Percentiles rank a stretch among this genome's conserved stretches.
Conservation (phyloP, 106 monocot genomes). For the Apostasia shenzhenica region DNA sequence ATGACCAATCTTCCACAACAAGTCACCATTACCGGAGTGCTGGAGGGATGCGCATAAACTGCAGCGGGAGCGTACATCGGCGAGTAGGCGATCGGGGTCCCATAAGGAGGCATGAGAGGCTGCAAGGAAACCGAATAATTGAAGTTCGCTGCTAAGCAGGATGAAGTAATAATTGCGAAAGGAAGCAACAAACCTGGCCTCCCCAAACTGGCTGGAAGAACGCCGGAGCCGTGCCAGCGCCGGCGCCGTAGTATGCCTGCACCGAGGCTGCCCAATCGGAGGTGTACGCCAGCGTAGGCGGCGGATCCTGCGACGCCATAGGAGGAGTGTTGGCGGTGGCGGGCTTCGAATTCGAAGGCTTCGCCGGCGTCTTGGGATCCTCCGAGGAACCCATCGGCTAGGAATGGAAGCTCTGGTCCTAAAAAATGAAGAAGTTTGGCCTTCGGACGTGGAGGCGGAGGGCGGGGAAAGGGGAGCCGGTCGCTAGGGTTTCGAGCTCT, state of each 20-base stretch:
- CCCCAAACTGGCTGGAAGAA: conserved; percentile 19
- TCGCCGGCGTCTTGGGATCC: too few species aligned
- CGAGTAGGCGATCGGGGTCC: conserved; percentile 30
- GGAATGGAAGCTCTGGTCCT: too few species aligned
- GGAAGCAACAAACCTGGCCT: conserved; percentile 5
- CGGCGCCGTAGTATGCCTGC: not conserved
- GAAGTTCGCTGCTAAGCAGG: not conserved
- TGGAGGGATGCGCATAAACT: conserved; percentile 25
- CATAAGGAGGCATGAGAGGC: conserved; percentile 32
- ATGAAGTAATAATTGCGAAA: not conserved
- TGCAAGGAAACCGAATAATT: not conserved
- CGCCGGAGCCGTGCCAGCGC: not conserved
- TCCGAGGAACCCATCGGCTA: too few species aligned
- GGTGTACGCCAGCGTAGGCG: too few species aligned
- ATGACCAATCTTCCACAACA: not conserved
- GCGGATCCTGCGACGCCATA: too few species aligned
- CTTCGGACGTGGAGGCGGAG: too few species aligned
- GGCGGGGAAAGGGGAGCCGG: too few species aligned
- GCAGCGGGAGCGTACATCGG: conserved; percentile 22
- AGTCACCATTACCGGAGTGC: conserved; percentile 7
- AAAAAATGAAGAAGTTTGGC: too few species aligned
- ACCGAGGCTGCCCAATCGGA: too few species aligned
- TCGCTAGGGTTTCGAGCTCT: too few species aligned
- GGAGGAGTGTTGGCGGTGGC: too few species aligned
- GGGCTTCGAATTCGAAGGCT: too few species aligned